phyloP scores from a whole-genome alignment of 306 rosid species.

The Rubus parviflorus region DNA sequence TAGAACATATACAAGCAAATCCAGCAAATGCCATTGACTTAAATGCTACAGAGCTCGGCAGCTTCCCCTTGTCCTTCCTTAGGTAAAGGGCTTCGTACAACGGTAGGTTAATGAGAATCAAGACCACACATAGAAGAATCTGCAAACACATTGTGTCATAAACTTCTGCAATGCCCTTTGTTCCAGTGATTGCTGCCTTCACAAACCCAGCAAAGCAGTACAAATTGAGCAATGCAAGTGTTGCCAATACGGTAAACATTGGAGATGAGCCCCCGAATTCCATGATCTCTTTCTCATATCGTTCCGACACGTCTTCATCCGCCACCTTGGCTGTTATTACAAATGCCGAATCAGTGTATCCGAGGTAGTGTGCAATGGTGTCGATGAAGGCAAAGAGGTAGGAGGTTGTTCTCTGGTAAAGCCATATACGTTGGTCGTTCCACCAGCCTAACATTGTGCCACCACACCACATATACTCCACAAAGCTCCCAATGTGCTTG shows the following conservation, averaged over 20 bases:
- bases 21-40: conserved; percentile 44
- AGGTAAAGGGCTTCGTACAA: conserved; percentile 57
- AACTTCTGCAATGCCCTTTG: conserved; percentile 20
- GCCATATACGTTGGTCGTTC: conserved; percentile 69
- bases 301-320: conserved; percentile 45
- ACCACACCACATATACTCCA: conserved; percentile 48
- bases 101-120: conserved; percentile 63
- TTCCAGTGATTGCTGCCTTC: conserved; percentile 33
- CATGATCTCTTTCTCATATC: conserved; percentile 61
- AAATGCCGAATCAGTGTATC: conserved; percentile 44
- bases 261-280: conserved; percentile 72
- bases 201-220: conserved; percentile 43
- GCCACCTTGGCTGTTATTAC: conserved; percentile 51
- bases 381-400: conserved; percentile 53
- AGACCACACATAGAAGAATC: conserved; percentile 41
- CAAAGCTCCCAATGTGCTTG: conserved; percentile 35
- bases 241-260: conserved; percentile 53
- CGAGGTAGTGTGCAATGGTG: conserved; percentile 38
- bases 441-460: conserved; percentile 74
- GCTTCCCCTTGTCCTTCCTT: conserved; percentile 61
- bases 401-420: conserved; percentile 61
- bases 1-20: conserved; percentile 22
- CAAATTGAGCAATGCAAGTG: conserved; percentile 58
- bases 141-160: conserved; percentile 51
- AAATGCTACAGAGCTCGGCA: conserved; percentile 45